These are phyloP conservation scores for Xylaria sp. DNA, from an alignment of 2,329 filamentous ascomycete species.

Conservation along the genomic window DNA sequence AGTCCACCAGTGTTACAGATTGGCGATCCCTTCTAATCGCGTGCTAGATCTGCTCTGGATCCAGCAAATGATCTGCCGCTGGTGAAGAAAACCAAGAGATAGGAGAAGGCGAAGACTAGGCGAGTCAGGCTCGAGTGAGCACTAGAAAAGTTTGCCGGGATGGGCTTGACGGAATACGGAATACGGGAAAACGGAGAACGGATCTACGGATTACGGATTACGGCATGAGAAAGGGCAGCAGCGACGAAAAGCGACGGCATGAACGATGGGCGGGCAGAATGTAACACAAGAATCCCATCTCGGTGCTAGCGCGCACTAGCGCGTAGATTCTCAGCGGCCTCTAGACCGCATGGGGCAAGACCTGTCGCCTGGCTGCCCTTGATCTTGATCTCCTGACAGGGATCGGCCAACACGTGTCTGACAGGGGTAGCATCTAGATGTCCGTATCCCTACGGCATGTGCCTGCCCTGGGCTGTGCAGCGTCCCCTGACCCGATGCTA, in stretches of 20 bases:
- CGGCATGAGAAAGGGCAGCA: not conserved
- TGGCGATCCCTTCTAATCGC: no score
- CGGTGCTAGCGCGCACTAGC: not conserved
- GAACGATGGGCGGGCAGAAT: not conserved
- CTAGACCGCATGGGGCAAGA: slow-evolving; percentile 1
- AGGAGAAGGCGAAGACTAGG: no score
- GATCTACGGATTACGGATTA: no score
- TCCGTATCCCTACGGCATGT: not conserved
- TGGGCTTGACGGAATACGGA: no score
- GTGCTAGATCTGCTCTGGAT: no score
- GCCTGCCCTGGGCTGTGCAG: no score
- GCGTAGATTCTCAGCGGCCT: not conserved
- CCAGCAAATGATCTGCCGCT: no score
- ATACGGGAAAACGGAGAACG: no score
- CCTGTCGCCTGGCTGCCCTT: not conserved
- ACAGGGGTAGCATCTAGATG: slow-evolving; percentile 9
- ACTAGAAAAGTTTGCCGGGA: no score
- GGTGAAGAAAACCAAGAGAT: no score
- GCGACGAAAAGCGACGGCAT: not conserved
- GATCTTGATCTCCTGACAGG: slow-evolving; percentile 2
- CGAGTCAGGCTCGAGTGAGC: no score
- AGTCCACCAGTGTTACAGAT: no score
- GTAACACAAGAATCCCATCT: not conserved
- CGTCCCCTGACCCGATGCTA: not conserved
- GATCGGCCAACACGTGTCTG: slow-evolving; percentile 14